Evolutionary conservation across 176 grass and related monocot species (phyloP).

Genomic region (Olyra latifolia): DNA sequence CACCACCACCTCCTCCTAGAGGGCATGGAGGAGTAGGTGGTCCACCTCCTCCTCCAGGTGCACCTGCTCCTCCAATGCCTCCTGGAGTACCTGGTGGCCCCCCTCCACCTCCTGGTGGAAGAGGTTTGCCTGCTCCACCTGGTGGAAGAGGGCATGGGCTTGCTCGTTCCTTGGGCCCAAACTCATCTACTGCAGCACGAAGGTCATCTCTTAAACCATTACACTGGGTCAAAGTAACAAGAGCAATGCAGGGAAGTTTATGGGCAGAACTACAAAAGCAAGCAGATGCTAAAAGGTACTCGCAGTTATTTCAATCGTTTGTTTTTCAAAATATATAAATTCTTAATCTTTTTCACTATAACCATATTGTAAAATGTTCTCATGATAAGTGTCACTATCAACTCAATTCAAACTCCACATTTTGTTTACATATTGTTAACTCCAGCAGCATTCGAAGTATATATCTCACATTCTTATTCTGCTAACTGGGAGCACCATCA

Average conservation of each 20-base stretch:
- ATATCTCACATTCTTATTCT: conserved; percentile 22
- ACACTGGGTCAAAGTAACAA: conserved; percentile 94
- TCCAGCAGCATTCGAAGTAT: not conserved
- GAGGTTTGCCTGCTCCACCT: conserved; percentile 48
- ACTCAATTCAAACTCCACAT: not conserved
- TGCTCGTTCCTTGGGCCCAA: conserved; percentile 44
- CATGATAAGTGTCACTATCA: not conserved
- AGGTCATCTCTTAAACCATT: conserved; percentile 87
- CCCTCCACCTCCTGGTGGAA: conserved; percentile 64
- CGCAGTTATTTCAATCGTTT: conserved; percentile 10
- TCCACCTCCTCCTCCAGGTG: conserved; percentile 38
- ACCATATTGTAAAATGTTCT: conserved; percentile 10
- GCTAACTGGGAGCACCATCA: conserved; percentile 33
- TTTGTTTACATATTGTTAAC: not conserved
- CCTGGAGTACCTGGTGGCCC: conserved; percentile 49
- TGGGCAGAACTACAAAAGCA: conserved; percentile 94
- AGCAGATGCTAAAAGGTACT: conserved; percentile 71
- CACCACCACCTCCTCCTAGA: conserved; percentile 60
- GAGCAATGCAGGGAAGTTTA: conserved; percentile 86
- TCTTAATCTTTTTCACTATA: not conserved
- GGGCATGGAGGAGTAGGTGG: conserved; percentile 37
- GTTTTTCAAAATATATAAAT: conserved; percentile 23
- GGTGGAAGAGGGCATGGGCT: conserved; percentile 68
- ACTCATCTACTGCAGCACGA: conserved; percentile 28
- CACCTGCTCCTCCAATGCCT: conserved; percentile 51